phyloP scores from a whole-genome alignment of 148 eudicot genomes.

The Vaccinium vitisidaea region DNA sequence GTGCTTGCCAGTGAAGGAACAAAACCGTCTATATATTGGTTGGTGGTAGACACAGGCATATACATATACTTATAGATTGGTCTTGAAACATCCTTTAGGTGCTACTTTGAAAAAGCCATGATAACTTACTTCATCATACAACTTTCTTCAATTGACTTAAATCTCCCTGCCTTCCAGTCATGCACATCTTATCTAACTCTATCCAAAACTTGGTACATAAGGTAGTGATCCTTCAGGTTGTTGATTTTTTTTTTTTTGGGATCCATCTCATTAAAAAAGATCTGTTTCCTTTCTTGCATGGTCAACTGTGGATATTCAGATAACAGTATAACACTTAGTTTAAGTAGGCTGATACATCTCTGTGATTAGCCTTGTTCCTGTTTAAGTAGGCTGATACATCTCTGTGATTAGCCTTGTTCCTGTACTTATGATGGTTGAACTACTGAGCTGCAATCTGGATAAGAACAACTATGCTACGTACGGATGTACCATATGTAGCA shows the following conservation, averaged over 20 bases:
- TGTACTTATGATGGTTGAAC: not conserved
- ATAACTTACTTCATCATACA: not conserved
- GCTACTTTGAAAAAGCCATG: not conserved
- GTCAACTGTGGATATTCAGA: too few species aligned
- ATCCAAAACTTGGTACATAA: not conserved
- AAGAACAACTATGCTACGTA: not conserved
- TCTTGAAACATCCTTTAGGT: not conserved
- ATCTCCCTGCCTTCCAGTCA: not conserved
- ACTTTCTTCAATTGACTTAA: not conserved
- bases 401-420: not conserved
- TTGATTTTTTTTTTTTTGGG: not conserved
- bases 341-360: not conserved
- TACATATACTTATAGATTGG: not conserved
- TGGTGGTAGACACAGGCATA: not conserved
- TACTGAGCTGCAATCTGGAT: not conserved
- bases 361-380: not conserved
- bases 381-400: not conserved
- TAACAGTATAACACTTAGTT: not conserved
- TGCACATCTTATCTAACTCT: not conserved
- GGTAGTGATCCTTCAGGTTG: not conserved
- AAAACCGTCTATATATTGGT: not conserved
- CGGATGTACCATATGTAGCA: not conserved
- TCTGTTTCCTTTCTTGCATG: not conserved
- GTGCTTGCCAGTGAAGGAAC: constrained; percentile 9
- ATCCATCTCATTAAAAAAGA: not conserved